Base-by-base conservation (phyloP, 139 green algal genomes). In the Chlamydomonas sphaeroides region DNA sequence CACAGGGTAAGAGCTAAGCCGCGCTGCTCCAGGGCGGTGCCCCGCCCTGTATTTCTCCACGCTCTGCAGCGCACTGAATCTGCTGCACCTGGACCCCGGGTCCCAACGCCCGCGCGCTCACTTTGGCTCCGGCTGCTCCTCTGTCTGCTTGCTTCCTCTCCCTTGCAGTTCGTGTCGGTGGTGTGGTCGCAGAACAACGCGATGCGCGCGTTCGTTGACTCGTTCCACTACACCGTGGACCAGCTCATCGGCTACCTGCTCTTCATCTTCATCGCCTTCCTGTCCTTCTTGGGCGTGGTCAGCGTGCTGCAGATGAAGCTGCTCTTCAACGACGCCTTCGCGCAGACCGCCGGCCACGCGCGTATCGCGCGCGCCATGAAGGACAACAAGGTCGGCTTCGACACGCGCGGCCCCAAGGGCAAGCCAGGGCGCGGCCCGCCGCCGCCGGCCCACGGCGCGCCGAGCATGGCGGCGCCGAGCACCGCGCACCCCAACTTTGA, bases 281-380 rank as follows among this genome's bases (percentile, higher is more conserved):
- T 90, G 33, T 81, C 86, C 38, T 90, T 90, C 78, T 63, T 90
- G 2, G 86, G 86, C 32, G 45, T 90, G 3, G 39, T 84, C 7
- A 61, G 82, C 32, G 71, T 80, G 39, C 82, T 90, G 71, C 86
- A 90, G 65, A 90, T 90, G 86, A 85, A 85, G 73, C 66, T 90
- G 70, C 83, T 90, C 48, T 90, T 90, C 83, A 90, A 90, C 83
- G 86, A 90, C 78, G 72, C 86, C 32, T 90, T 90, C 61, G 76
- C 82, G n/a, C 81, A 90, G 78, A 81, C 53, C 35, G 85, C 76
- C 17, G 38, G 63, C 25, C 78, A 90, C 57, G 78, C 77, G 39
- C 86, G 86, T 56, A 90, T 90, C 32, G 83, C 65, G 23, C 65
- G 66, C 32, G 86, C 82, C 32, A 88, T 90, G 86, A 85, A 87